phyloP scores from a whole-genome alignment of 2,329 filamentous ascomycete species.

The Alternaria conjuncta region DNA sequence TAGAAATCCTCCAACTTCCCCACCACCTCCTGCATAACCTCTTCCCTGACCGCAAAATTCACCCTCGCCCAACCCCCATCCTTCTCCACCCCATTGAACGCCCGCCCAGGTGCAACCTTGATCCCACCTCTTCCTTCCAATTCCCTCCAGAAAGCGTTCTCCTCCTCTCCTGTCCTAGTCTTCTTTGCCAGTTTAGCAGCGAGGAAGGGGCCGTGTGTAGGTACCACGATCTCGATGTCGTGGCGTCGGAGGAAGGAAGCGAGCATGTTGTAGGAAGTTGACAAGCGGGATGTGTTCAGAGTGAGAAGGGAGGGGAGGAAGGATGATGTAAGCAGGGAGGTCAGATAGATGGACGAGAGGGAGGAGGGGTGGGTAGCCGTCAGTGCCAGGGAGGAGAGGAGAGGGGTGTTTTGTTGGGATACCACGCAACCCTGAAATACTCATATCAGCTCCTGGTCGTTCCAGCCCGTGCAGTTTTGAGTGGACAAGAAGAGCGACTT shows the following conservation, averaged over 20 bases:
- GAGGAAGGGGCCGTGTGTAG: slow-evolving; percentile 38
- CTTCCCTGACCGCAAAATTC: slow-evolving; percentile 24
- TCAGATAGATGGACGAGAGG: slow-evolving; percentile 28
- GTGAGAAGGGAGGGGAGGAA: slow-evolving; percentile 35
- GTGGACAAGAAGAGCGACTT: slow-evolving; percentile 3
- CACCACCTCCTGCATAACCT: slow-evolving; percentile 24
- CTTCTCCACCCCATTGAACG: slow-evolving; percentile 33
- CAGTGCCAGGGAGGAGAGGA: slow-evolving; percentile 27
- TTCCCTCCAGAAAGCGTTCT: slow-evolving; percentile 24
- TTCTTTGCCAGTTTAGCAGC: slow-evolving; percentile 30
- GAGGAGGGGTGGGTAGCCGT: slow-evolving; percentile 28
- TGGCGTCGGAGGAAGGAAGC: slow-evolving; percentile 16
- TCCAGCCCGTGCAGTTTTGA: neutral
- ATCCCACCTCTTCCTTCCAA: slow-evolving; percentile 26
- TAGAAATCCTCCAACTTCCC: slow-evolving; percentile 22
- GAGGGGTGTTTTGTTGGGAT: slow-evolving; percentile 36
- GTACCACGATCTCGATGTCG: slow-evolving; percentile 27
- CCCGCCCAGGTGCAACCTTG: slow-evolving; percentile 20
- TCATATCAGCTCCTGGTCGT: neutral
- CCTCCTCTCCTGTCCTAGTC: slow-evolving; percentile 22
- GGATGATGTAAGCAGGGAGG: slow-evolving; percentile 32
- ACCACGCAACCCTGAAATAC: slow-evolving; percentile 36
- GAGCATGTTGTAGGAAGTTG: slow-evolving; percentile 28
- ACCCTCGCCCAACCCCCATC: slow-evolving; percentile 41
- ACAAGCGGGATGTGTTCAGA: slow-evolving; percentile 31